These are phyloP conservation scores for Beauveria varroae DNA, from an alignment of 2,329 filamentous ascomycete genomes.

Conservation along the genomic window DNA sequence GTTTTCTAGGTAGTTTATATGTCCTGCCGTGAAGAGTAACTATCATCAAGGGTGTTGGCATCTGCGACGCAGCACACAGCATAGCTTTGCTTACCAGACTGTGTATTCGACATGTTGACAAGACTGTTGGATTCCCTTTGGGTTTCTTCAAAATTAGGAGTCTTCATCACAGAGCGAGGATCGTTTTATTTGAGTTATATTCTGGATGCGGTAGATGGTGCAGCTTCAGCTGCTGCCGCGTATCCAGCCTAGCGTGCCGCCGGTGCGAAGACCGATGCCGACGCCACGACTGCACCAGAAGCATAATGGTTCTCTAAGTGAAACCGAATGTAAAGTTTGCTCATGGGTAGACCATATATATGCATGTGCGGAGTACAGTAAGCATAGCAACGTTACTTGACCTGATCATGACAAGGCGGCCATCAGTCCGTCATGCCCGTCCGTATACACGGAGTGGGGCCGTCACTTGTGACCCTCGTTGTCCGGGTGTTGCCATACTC, in stretches of 20 bases:
- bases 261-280: background rate
- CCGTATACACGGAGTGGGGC: background rate
- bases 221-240: too few species aligned
- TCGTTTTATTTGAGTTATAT: too few species aligned
- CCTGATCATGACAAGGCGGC: background rate
- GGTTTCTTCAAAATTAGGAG: background rate
- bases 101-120: background rate
- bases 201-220: background rate
- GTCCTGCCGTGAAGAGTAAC: background rate
- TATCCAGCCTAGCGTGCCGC: background rate
- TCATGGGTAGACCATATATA: too few species aligned
- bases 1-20: constrained; percentile 14
- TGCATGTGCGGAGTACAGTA: background rate
- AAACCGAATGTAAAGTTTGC: background rate
- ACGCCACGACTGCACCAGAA: too few species aligned
- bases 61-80: background rate
- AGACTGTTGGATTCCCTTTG: too few species aligned
- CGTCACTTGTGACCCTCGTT: too few species aligned
- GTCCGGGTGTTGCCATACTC: too few species aligned
- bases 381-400: background rate
- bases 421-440: background rate
- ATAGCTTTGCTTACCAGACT: background rate
- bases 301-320: too few species aligned
- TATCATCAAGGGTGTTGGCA: background rate
- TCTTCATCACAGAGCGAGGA: too few species aligned